phyloP scores from a whole-genome alignment of 2,329 filamentous ascomycete genomes.

The Cercospora berteroae region DNA sequence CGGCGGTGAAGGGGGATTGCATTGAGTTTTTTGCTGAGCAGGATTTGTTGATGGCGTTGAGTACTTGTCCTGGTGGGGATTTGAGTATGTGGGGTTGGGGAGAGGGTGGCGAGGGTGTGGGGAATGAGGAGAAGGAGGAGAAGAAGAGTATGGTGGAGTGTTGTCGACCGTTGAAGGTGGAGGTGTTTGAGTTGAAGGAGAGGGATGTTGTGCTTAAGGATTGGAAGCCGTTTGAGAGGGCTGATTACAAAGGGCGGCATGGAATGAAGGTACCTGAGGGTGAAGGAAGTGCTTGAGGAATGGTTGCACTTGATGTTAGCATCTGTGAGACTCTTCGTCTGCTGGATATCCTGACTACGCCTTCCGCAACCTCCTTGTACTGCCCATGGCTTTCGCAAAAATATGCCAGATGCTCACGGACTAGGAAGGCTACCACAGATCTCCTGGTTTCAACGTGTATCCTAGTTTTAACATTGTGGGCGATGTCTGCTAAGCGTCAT shows the following conservation, averaged over 20 bases:
- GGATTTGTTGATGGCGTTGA: constrained; percentile 65
- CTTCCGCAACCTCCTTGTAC: too few relatives aligned
- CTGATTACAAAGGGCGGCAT: constrained; percentile 65
- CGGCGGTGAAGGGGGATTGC: constrained; percentile 56
- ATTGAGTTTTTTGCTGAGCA: constrained; percentile 80
- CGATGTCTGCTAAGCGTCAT: not conserved
- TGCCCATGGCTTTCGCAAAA: not conserved
- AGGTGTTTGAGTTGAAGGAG: constrained; percentile 60
- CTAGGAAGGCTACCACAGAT: not conserved
- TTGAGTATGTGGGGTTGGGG: constrained; percentile 80
- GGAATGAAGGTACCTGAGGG: constrained; percentile 57
- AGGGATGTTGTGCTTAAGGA: constrained; percentile 51
- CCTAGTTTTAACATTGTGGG: not conserved
- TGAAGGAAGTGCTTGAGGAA: constrained; percentile 27
- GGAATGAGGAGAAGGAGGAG: constrained; percentile 60
- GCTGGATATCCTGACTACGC: not conserved
- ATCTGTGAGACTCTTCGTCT: not conserved
- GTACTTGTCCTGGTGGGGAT: constrained; percentile 77
- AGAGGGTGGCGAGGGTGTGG: constrained; percentile 50
- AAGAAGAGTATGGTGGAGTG: constrained; percentile 67
- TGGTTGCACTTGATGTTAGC: not conserved
- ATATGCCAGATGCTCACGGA: not conserved
- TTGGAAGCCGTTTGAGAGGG: constrained; percentile 62
- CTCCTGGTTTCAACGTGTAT: not conserved
- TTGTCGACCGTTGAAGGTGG: constrained; percentile 71